Conservation (phyloP, 1,139 yeast species). For the Lizanozyma gosingica region DNA sequence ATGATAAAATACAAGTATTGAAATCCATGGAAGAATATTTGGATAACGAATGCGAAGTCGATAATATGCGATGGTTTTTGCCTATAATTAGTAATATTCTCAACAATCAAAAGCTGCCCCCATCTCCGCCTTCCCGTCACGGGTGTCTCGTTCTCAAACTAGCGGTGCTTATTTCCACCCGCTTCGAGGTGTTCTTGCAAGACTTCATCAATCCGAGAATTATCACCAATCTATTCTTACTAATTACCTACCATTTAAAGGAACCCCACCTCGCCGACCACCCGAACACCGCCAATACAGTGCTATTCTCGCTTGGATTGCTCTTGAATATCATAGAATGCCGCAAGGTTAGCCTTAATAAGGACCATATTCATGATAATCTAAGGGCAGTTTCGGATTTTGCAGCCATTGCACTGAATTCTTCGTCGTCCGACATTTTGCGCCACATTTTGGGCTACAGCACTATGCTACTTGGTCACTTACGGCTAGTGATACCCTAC, state of each 20-base stretch:
- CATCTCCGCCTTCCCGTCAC: no score
- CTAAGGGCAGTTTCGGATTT: neutral
- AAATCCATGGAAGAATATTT: neutral
- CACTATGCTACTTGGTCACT: neutral
- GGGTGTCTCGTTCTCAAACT: neutral
- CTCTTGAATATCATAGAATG: neutral
- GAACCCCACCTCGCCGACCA: neutral
- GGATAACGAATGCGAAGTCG: neutral
- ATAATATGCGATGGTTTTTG: neutral
- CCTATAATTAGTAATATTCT: neutral
- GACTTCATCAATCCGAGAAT: neutral
- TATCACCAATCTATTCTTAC: neutral
- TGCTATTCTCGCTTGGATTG: neutral
- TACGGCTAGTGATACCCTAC: neutral
- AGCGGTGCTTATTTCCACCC: neutral
- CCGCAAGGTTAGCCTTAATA: neutral
- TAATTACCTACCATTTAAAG: neutral
- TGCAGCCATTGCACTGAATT: neutral
- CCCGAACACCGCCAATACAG: neutral
- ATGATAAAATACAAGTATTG: neutral
- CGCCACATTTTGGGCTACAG: neutral
- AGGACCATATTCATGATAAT: neutral
- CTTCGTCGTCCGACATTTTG: neutral
- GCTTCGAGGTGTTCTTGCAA: neutral
- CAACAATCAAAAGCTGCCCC: no score